A percentile compares a stretch with the other conserved stretches of the same genome.
phyloP scores from a whole-genome alignment of 441 rosid species.

The Aleurites moluccanus region DNA sequence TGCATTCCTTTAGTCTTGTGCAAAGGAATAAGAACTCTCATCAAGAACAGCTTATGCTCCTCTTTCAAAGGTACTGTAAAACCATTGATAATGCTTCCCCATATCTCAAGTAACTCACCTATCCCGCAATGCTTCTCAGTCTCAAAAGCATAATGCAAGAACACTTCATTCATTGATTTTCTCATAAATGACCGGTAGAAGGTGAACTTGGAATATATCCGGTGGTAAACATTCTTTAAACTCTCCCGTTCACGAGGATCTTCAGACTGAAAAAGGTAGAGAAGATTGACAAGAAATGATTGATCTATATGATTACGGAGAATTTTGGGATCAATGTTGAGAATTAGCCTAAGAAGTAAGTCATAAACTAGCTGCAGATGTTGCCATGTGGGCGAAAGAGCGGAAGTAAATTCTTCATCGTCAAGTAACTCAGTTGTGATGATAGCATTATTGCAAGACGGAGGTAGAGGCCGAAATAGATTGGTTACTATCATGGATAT shows the following conservation, averaged over 20 bases:
- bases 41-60: constrained; percentile 59
- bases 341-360: constrained; percentile 42
- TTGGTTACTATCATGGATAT: constrained; percentile 48
- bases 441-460: constrained; percentile 29
- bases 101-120: constrained; percentile 54
- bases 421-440: constrained; percentile 31
- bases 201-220: constrained; percentile 48
- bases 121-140: constrained; percentile 50
- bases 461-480: constrained; percentile 55
- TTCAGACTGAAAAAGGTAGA: constrained; percentile 53
- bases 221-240: constrained; percentile 57
- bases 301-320: constrained; percentile 40
- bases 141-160: constrained; percentile 45
- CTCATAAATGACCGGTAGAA: constrained; percentile 53
- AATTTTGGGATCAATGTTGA: constrained; percentile 35
- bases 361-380: constrained; percentile 54
- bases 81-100: constrained; percentile 64
- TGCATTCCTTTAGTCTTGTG: constrained; percentile 51
- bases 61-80: constrained; percentile 57
- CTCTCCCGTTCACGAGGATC: constrained; percentile 55
- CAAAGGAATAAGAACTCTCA: constrained; percentile 56
- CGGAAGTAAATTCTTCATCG: constrained; percentile 39
- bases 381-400: constrained; percentile 41
- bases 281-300: constrained; percentile 42
- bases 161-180: constrained; percentile 52